phyloP scores from a whole-genome alignment of 306 rosid genomes.

The Fragaria vesca region DNA sequence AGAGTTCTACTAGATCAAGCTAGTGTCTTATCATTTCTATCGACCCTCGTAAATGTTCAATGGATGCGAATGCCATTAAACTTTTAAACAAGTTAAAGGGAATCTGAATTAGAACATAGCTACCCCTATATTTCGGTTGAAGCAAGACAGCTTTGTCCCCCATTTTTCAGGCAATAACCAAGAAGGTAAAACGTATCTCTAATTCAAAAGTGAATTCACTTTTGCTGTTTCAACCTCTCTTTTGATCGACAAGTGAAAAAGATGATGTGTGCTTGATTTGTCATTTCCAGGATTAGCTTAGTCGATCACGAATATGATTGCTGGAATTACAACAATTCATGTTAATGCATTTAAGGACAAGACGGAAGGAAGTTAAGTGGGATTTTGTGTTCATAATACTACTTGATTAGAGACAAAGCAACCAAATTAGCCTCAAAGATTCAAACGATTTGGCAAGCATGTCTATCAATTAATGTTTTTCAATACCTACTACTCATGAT shows the following conservation, averaged over 20 bases:
- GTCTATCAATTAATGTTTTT: conserved; percentile 15
- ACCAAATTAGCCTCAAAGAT: conserved; percentile 14
- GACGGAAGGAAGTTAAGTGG: conserved; percentile 16
- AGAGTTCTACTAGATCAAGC: no score
- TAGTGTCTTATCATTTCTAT: no score
- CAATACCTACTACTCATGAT: conserved; percentile 10
- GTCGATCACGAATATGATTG: conserved; percentile 17
- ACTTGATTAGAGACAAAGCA: conserved; percentile 39
- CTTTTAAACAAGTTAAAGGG: no score
- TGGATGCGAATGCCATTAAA: no score
- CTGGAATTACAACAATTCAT: not conserved
- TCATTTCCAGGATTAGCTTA: not conserved
- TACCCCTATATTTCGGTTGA: not conserved
- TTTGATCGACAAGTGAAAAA: conserved; percentile 9
- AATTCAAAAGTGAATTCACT: conserved; percentile 16
- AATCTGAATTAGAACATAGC: not conserved
- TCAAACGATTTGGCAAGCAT: conserved; percentile 27
- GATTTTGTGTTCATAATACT: conserved; percentile 10
- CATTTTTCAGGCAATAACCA: conserved; percentile 20
- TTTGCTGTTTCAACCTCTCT: conserved; percentile 16
- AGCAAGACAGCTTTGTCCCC: conserved; percentile 17
- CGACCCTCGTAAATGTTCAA: no score
- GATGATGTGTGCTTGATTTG: not conserved
- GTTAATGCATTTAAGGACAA: conserved; percentile 7
- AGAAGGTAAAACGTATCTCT: not conserved